phyloP scores from a whole-genome alignment of 2,329 filamentous ascomycete genomes.

The Cladobotryum protrusum region DNA sequence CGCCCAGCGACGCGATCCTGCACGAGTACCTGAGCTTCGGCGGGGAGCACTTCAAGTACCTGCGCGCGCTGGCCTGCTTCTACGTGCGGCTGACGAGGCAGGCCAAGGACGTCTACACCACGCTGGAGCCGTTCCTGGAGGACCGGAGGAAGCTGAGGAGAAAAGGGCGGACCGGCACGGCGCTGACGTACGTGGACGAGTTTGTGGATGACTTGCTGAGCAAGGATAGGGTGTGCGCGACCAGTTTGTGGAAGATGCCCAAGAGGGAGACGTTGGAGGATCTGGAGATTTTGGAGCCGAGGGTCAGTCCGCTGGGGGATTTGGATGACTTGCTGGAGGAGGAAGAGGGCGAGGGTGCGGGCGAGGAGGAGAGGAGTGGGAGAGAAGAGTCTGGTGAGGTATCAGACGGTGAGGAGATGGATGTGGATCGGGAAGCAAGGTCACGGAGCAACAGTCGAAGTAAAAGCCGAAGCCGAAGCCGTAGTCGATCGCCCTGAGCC shows the following conservation, averaged over 20 bases:
- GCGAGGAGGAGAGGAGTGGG: slow-evolving; percentile 17
- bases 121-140: slow-evolving; percentile 74
- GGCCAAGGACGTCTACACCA: slow-evolving; percentile 71
- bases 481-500: slow-evolving; percentile 24
- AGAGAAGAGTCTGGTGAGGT: slow-evolving; percentile 37
- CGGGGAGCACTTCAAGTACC: slow-evolving; percentile 75
- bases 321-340: slow-evolving; percentile 65
- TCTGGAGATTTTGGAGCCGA: slow-evolving; percentile 76
- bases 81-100: slow-evolving; percentile 86
- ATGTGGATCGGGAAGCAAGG: slow-evolving; percentile 29
- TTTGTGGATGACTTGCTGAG: slow-evolving; percentile 89
- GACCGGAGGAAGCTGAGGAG: slow-evolving; percentile 80
- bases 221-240: slow-evolving; percentile 86
- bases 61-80: slow-evolving; percentile 83
- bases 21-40: slow-evolving; percentile 72
- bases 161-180: slow-evolving; percentile 66
- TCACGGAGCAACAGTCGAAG: slow-evolving; percentile 11
- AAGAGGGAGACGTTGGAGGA: slow-evolving; percentile 79
- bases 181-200: slow-evolving; percentile 76
- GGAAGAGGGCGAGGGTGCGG: slow-evolving; percentile 31
- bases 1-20: slow-evolving; percentile 71
- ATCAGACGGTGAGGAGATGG: slow-evolving; percentile 33
- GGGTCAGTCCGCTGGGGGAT: slow-evolving; percentile 76
- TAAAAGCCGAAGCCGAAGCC: slow-evolving; percentile 5
- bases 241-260: slow-evolving; percentile 87